Conservation (phyloP, 495 filamentous ascomycete genomes). For the Penicillium daleae region DNA sequence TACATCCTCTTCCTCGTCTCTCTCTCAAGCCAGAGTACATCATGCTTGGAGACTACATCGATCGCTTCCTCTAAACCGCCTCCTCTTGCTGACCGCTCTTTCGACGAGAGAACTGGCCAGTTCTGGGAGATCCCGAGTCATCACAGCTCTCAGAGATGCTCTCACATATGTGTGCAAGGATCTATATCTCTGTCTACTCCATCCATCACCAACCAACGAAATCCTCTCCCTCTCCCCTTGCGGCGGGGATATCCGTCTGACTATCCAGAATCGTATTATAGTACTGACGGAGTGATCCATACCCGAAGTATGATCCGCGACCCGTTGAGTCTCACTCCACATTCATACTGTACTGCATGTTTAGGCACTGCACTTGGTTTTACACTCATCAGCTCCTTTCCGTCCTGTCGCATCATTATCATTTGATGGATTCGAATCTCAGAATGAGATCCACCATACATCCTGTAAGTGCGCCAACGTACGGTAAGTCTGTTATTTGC, state of each 20-base stretch:
- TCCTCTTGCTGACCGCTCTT: not conserved
- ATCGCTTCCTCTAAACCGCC: not conserved
- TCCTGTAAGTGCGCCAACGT: no score
- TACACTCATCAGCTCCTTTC: no score
- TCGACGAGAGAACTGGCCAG: not conserved
- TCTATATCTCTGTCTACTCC: not conserved
- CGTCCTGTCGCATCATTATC: no score
- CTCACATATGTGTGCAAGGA: not conserved
- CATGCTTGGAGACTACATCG: slow-evolving; percentile 2
- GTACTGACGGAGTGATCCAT: no score
- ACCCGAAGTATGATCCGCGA: no score
- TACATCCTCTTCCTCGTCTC: not conserved
- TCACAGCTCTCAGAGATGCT: not conserved
- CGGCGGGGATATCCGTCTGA: not conserved
- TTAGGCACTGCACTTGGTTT: no score
- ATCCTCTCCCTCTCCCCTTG: not conserved
- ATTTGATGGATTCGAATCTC: no score
- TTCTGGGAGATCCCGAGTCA: not conserved
- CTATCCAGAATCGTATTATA: no score
- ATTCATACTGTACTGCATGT: no score
- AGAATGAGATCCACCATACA: no score
- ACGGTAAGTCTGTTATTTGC: not conserved
- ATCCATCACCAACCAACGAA: no score
- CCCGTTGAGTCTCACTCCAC: no score
- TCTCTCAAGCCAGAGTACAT: not conserved